Percentiles rank a stretch among this genome's conserved stretches.
Conservation (phyloP, 164 flowering plant species). For the Vitis riparia region DNA sequence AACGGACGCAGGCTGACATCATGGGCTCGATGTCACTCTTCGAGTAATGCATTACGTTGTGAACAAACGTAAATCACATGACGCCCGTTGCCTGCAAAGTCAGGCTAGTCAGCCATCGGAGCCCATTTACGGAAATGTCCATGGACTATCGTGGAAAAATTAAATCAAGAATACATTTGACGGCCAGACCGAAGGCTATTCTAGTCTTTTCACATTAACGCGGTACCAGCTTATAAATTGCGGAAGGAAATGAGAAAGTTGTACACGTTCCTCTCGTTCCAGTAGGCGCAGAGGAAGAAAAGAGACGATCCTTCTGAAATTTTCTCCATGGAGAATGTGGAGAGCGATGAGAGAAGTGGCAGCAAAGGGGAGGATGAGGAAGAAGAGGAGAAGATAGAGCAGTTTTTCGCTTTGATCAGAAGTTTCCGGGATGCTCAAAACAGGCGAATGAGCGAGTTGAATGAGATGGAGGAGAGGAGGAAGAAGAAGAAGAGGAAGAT, state of each 20-base stretch:
- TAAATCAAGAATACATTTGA: too few relatives aligned
- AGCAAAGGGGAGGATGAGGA: constrained; percentile 6
- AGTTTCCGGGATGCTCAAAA: constrained; percentile 25
- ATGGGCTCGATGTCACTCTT: too few relatives aligned
- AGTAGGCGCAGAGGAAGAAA: not conserved
- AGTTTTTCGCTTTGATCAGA: constrained; percentile 35
- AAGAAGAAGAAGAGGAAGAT: constrained; percentile 5
- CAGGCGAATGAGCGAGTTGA: constrained; percentile 13
- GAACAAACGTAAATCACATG: too few relatives aligned
- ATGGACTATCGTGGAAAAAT: too few relatives aligned
- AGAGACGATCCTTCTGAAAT: too few relatives aligned
- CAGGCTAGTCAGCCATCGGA: too few relatives aligned
- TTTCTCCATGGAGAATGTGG: constrained; percentile 3
- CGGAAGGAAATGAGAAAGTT: too few relatives aligned
- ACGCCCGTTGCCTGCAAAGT: too few relatives aligned
- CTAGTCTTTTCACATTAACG: not conserved
- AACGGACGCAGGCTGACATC: too few relatives aligned
- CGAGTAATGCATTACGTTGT: too few relatives aligned
- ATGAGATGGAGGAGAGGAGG: constrained; percentile 6
- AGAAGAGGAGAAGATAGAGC: constrained; percentile 40
- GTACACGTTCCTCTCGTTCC: not conserved
- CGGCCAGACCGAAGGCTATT: not conserved
- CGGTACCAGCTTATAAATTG: too few relatives aligned
- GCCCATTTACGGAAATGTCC: too few relatives aligned
- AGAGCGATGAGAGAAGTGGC: not conserved